phyloP scores from a whole-genome alignment of 345 rosid genomes.

The Euphorbia tirucalli region DNA sequence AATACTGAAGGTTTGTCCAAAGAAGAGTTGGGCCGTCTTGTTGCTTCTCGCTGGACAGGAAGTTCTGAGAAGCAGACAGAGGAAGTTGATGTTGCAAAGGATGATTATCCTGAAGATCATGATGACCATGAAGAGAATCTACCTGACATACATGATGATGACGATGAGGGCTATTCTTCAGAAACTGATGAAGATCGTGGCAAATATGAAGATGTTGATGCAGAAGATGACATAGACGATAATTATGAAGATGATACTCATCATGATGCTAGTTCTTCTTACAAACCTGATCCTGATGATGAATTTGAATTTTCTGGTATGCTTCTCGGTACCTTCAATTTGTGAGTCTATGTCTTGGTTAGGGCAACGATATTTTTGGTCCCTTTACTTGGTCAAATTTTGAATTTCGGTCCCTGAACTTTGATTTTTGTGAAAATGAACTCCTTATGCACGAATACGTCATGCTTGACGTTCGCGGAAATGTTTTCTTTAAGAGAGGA shows the following conservation, averaged over 20 bases:
- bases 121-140: constrained; percentile 49
- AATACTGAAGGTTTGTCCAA: constrained; percentile 67
- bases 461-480: background rate
- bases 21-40: constrained; percentile 89
- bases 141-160: constrained; percentile 42
- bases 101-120: constrained; percentile 40
- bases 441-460: background rate
- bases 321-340: background rate
- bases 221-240: constrained; percentile 51
- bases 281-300: constrained; percentile 46
- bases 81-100: constrained; percentile 29
- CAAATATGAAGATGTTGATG: constrained; percentile 39
- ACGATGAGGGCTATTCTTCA: constrained; percentile 62
- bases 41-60: constrained; percentile 99
- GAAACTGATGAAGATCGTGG: constrained; percentile 59
- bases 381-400: too few species aligned
- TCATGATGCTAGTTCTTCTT: constrained; percentile 45
- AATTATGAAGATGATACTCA: constrained; percentile 50
- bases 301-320: constrained; percentile 63
- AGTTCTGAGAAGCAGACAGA: constrained; percentile 46
- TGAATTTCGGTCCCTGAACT: background rate
- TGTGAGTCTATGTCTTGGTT: background rate
- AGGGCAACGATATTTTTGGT: background rate
- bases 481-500: background rate
- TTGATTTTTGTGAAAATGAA: too few species aligned